Evolutionary conservation across 2,329 filamentous ascomycete species (phyloP), one percentile per base, ranked within the genome.

Genomic region (Aspergillus amoenus): DNA sequence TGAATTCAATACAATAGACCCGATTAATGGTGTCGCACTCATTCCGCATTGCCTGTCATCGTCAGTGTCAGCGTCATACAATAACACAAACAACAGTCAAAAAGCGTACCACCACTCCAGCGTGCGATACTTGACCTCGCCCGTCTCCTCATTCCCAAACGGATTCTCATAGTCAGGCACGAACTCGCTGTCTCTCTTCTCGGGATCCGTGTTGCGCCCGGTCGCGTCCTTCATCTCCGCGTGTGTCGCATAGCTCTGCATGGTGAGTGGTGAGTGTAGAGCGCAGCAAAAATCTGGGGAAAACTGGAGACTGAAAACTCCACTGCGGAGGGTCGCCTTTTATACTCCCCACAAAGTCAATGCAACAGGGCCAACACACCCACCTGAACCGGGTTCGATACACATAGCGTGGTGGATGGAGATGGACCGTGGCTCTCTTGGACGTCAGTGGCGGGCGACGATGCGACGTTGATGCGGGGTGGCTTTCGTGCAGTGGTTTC

Each of bases 41-140:
- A 37, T 37, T 37, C 75, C 74, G 45, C 72, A 73, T 67, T 80
- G 75, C 75, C 76, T 53, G 70, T 70, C 22, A 32, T 18, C 24
- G 13, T 13, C 11, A 37, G 15, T 2, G 34, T 37, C 4, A 15
- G 21, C 21, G 21, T 21, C 21, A 21, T 21, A 21, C 21, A 21
- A 9, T 51, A 27, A 27, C 7, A 4, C 27, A 30, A 30, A 1
- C 27, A 30, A 30, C 27, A 9, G 9, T 30, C 9, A 30, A 30
- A 54, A 15, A 61, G 59, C 66, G 44, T 66, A 70, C 68, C 69
- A 71, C 81, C 81, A 83, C 55, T 73, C 72, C 72, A 81, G 73
- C 0, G 78, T 78, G 61, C 78, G 78, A 65, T 81, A 82, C 60
- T 83, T 77, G 53, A 82, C 76, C 53, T 79, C 76, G 4, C 72